A percentile compares a stretch with the other conserved stretches of the same genome.
phyloP scores from a whole-genome alignment of 768 basidiomycete species.

The Agrocybe pediades region DNA sequence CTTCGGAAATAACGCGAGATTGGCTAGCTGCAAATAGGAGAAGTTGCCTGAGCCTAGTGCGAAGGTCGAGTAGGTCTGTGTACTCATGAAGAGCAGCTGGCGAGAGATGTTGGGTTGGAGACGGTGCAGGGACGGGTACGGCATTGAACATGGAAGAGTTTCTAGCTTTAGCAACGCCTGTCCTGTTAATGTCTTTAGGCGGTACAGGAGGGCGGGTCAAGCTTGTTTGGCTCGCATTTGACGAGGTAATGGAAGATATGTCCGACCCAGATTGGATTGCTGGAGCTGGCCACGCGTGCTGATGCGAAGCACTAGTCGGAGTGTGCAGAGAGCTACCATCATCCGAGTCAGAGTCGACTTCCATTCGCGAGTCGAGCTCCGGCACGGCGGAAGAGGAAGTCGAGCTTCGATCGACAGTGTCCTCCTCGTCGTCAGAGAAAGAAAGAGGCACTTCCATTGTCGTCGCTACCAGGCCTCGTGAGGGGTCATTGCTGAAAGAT shows the following conservation, averaged over 20 bases:
- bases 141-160: too few relatives aligned
- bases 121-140: slow-evolving; percentile 11
- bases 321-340: slow-evolving; percentile 54
- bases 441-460: slow-evolving; percentile 33
- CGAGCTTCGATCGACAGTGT: slow-evolving; percentile 17
- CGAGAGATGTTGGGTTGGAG: slow-evolving; percentile 29
- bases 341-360: slow-evolving; percentile 10
- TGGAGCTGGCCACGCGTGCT: slow-evolving; percentile 15
- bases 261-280: slow-evolving; percentile 7
- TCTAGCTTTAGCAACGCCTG: too few relatives aligned
- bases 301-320: slow-evolving; percentile 35
- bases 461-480: slow-evolving; percentile 20
- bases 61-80: slow-evolving; percentile 30
- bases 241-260: slow-evolving; percentile 8
- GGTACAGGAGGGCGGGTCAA: slow-evolving; percentile 3
- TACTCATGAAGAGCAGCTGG: slow-evolving; percentile 34
- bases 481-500: background rate
- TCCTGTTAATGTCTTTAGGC: slow-evolving; percentile 4
- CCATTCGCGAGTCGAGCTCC: slow-evolving; percentile 1
- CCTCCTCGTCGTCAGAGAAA: slow-evolving; percentile 44
- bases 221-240: slow-evolving; percentile 10
- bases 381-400: background rate
- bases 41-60: slow-evolving; percentile 40
- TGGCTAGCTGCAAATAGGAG: slow-evolving; percentile 44
- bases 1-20: slow-evolving; percentile 38